Evolutionary conservation across 139 green algal species (phyloP).

Genomic region (Ettlia oleoabundans): DNA sequence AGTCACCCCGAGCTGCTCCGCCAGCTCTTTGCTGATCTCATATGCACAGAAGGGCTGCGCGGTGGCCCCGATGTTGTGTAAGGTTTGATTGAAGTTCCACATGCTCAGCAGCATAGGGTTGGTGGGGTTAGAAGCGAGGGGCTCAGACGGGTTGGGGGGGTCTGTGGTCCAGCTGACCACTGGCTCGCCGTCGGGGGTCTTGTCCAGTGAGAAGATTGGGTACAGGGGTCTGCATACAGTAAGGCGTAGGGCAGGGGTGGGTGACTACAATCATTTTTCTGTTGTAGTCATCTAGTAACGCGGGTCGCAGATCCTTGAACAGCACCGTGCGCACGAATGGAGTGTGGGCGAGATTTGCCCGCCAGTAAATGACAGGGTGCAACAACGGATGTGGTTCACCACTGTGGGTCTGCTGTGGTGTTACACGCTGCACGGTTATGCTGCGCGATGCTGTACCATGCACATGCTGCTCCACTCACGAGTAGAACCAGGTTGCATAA

Average conservation of each 20-base stretch:
- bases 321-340: no score
- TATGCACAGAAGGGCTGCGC: constrained; percentile 5
- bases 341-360: no score
- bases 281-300: no score
- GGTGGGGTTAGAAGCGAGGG: neutral
- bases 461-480: neutral
- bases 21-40: neutral
- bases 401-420: neutral
- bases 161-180: neutral
- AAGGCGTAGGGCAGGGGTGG: neutral
- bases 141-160: neutral
- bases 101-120: neutral
- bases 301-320: no score
- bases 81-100: neutral
- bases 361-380: no score
- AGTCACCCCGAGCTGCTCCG: neutral
- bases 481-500: constrained; percentile 22
- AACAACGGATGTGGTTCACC: neutral
- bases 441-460: neutral
- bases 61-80: neutral
- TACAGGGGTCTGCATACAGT: neutral
- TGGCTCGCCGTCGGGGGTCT: neutral
- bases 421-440: neutral
- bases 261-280: no score
- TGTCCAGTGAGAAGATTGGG: neutral